Base-by-base conservation (phyloP, 2,329 filamentous ascomycete genomes). In the Diaporthe citriasiana region DNA sequence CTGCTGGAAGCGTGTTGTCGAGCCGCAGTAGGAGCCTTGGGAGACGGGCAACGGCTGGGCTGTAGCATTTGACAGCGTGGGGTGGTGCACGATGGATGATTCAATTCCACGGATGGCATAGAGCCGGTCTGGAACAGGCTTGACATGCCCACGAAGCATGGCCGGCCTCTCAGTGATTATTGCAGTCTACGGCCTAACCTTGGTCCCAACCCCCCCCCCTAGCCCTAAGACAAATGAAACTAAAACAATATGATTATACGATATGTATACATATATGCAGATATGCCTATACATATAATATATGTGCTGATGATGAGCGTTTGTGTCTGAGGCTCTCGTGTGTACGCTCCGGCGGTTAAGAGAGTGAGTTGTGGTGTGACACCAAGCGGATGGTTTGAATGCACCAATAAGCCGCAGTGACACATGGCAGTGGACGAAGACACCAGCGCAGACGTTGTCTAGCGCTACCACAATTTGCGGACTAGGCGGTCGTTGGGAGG, bases 1-100 rank as follows among this genome's bases (percentile, higher is more conserved):
- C 77, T 90, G 89, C 78, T 90, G 88, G 88, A 79, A 83, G 2
- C 79, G 89, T 19, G 82, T 84, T n/a, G 42, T 42, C 9, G 45
- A 25, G 42, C 19, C 27, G 27, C 42, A 27, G 19, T 33, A 22
- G 40, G 17, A 17, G 15, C 13, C 27, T n/a, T 30, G 38, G 22
- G 45, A 22, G 30, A 33, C 22, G 19, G 30, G 47, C 65, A 4
- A 8, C 2, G 40, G 5, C 25, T 30, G 22, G 0, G 17, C 9
- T 5, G 19, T 5, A 27, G 7, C 17, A 27, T 33, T 19, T 55
- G 27, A 33, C 27, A 30, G 6, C 0, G 27, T 33, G 53, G 53
- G 15, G 22, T 22, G 15, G 22, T 22, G n/a, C 27, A 12, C 27
- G 12, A 1, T 55, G 53, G 4, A 33, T 9, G 27, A 10, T 15